A percentile compares a stretch with the other conserved stretches of the same genome.
Conservation (phyloP, 371 early-diverging fungal species). For the Mortierella sp. region DNA sequence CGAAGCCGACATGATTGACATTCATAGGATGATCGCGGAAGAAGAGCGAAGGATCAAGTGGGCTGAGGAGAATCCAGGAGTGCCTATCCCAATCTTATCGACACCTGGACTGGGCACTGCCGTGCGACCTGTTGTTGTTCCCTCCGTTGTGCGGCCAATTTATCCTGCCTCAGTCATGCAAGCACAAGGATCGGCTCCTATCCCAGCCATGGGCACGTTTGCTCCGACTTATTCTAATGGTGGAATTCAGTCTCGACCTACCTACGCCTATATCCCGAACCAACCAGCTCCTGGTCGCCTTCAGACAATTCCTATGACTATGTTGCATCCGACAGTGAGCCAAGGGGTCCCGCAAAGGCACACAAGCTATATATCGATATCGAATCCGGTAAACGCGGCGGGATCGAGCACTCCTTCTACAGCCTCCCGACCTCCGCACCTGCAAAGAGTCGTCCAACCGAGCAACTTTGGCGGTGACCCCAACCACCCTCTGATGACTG, state of each 20-base stretch:
- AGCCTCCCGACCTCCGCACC: too few species aligned
- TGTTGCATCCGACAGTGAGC: background rate
- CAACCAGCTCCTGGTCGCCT: background rate
- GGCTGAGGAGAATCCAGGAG: background rate
- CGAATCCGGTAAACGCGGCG: background rate
- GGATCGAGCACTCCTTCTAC: background rate
- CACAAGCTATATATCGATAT: background rate
- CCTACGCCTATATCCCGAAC: background rate
- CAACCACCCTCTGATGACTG: background rate
- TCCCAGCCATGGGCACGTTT: background rate
- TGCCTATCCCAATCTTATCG: background rate
- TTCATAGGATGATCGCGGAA: constrained; percentile 34
- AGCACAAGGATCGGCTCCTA: background rate
- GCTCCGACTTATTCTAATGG: background rate
- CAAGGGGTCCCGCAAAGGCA: background rate
- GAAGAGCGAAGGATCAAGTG: constrained; percentile 34
- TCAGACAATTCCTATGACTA: background rate
- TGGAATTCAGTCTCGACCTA: background rate
- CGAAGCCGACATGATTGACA: constrained; percentile 44
- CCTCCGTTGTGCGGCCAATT: background rate
- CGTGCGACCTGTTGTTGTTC: background rate
- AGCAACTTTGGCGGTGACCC: background rate
- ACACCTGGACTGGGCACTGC: background rate
- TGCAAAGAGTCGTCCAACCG: too few species aligned
- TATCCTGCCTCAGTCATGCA: background rate